Evolutionary conservation across 2,329 filamentous ascomycete species (phyloP).

Genomic region (Tolypocladium inflatum): DNA sequence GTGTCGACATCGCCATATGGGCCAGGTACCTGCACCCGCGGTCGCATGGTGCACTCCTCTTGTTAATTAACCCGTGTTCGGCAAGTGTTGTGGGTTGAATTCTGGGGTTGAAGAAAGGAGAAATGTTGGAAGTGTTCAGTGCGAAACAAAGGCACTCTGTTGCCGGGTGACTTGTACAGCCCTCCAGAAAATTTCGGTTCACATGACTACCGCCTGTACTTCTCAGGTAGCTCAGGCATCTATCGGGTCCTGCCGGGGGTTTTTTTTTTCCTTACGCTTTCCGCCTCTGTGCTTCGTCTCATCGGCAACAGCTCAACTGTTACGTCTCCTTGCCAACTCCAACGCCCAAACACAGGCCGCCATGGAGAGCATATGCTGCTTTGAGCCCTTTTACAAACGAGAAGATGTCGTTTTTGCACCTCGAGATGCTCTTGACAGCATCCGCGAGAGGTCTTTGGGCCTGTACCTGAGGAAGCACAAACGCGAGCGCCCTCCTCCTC

Average conservation of each 20-base stretch:
- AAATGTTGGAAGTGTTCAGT: background rate
- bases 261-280: too few species aligned
- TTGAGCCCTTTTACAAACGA: conserved; percentile 12
- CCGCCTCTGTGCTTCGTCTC: too few species aligned
- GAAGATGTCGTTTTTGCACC: conserved; percentile 6
- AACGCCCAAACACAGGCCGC: background rate
- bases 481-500: background rate
- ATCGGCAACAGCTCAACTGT: too few species aligned
- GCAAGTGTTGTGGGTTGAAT: background rate
- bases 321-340: too few species aligned
- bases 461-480: conserved; percentile 5
- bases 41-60: conserved; percentile 1
- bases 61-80: background rate
- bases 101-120: background rate
- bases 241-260: too few species aligned
- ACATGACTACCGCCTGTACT: background rate
- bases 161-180: background rate
- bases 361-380: conserved; percentile 14
- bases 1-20: conserved; percentile 3
- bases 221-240: too few species aligned
- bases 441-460: conserved; percentile 4
- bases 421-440: conserved; percentile 5
- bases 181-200: background rate
- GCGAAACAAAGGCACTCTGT: background rate
- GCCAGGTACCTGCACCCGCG: conserved; percentile 1